A percentile compares a stretch with the other conserved stretches of the same genome.
phyloP scores from a whole-genome alignment of 2,329 filamentous ascomycete genomes.

The Conoideocrella luteorostrata region DNA sequence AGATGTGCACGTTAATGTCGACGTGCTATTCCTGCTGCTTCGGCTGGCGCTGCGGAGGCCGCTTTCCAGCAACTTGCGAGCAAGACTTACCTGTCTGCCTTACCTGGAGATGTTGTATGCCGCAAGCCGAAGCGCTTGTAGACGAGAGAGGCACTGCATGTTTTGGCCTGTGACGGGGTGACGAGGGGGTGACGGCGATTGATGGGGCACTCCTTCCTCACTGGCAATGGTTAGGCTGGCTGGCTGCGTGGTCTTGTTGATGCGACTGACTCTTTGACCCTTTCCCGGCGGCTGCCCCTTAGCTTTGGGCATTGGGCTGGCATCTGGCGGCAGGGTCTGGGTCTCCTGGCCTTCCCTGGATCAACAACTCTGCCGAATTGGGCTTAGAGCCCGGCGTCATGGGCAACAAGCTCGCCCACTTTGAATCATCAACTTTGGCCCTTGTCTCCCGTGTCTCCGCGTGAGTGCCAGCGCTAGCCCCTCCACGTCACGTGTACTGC shows the following conservation, averaged over 20 bases:
- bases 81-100: conserved; percentile 14
- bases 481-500: background rate
- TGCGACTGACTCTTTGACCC: conserved; percentile 7
- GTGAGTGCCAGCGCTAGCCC: background rate
- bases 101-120: conserved; percentile 10
- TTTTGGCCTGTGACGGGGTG: conserved; percentile 21
- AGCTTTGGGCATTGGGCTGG: conserved; percentile 12
- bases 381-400: conserved; percentile 14
- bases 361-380: conserved; percentile 15
- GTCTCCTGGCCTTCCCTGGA: too few relatives aligned
- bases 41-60: conserved; percentile 6
- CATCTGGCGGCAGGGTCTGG: too few relatives aligned
- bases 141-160: conserved; percentile 13
- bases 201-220: conserved; percentile 13
- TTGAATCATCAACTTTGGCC: too few relatives aligned
- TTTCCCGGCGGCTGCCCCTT: background rate
- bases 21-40: conserved; percentile 1
- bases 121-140: conserved; percentile 5
- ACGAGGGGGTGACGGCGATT: conserved; percentile 6
- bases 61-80: conserved; percentile 9
- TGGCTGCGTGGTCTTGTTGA: conserved; percentile 7
- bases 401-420: conserved; percentile 7
- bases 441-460: too few relatives aligned
- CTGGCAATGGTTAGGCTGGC: too few relatives aligned
- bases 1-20: background rate